Evolutionary conservation across 2,329 filamentous ascomycete genomes (phyloP), one percentile per base, ranked within the genome.

Genomic region (Domatiomyces catenatus): DNA sequence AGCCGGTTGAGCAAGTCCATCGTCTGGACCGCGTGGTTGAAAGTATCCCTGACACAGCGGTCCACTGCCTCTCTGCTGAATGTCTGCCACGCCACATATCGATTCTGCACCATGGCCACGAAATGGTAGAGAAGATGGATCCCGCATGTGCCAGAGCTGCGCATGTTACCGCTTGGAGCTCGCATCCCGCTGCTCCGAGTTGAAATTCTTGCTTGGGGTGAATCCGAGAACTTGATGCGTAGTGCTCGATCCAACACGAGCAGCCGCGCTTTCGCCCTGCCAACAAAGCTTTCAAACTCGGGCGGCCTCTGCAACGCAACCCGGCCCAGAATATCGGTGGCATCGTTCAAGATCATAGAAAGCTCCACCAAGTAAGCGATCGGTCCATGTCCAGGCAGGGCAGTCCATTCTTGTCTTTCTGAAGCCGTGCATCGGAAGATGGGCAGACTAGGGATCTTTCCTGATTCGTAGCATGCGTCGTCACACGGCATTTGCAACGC

Each of bases 401-500:
- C 8, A 15, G 15, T 10, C 32, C 32, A 39, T 15, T 8, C 32
- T 15, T 39, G 32, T 39, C 8, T 39, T 15, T 15, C 32, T 39
- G 32, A 39, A 39, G 5, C 32, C 10, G 2, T 39, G 32, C 12
- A 39, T 39, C 32, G 32, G 50, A 73, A 0, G 82, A 80, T 20
- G 76, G 75, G 1, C 73, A 39, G 32, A 39, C 10, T 69, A 7
- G 73, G 73, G 20, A 77, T 74, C 20, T 71, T 60, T 52, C 81
- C 76, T 36, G 72, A 70, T 58, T 86, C 81, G 58, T 83, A 86
- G 46, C 70, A 71, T 19, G 72, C 69, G 43, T 77, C 72, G 28
- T 77, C 71, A 57, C 76, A 79, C 2, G 84, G 84, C 4, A 87
- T 70, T 48, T 79, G 76, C 10, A 84, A 69, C 59, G 83, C 81